Base-by-base conservation (phyloP, 2,329 filamentous ascomycete species). In the Fusarium sp. region DNA sequence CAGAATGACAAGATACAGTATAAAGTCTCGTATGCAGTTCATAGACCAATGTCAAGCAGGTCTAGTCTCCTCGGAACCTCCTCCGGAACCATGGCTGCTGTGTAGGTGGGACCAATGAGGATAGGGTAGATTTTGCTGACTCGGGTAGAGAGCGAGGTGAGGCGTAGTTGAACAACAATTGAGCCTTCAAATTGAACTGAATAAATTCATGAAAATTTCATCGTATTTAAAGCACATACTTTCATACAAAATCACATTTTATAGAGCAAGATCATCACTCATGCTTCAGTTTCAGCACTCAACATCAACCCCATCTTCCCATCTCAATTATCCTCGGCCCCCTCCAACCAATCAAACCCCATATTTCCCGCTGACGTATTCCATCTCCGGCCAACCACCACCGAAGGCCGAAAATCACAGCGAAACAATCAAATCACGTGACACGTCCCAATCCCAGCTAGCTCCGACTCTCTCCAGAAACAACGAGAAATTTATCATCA, bases 401-500 rank as follows among this genome's bases (percentile, higher is more conserved):
- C 44, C 44, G 24, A 49, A 49, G 24, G 22, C 57, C 56, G 56
- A 59, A 72, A 49, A 38, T 22, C 24, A 22, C 12, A 62, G 53
- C 40, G 38, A 6, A 6, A 33, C 56, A 38, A 1, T 1, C 1
- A 5, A 20, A 36, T 73, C 79, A 81, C 79, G 79, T 81, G 79
- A 81, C 6, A 0, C 0, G 0, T 6, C 11, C 27, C 69, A 64
- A 66, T 67, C 67, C 67, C 65, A 75, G 73, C 75, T 74, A 80
- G 78, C 77, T 79, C 79, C 79, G 77, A 79, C 78, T 67, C 33
- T 56, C 75, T 74, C 75, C 74, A 75, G 68, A 59, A 77, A 65
- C 75, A 78, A 80, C 83, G 84, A 85, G 83, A 85, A 85, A 85
- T 84, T 85, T 85, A 85, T 84, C 82, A 80, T 81, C 82, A 80